phyloP scores from a whole-genome alignment of 139 green algal genomes.

The Ettlia oleoabundans region DNA sequence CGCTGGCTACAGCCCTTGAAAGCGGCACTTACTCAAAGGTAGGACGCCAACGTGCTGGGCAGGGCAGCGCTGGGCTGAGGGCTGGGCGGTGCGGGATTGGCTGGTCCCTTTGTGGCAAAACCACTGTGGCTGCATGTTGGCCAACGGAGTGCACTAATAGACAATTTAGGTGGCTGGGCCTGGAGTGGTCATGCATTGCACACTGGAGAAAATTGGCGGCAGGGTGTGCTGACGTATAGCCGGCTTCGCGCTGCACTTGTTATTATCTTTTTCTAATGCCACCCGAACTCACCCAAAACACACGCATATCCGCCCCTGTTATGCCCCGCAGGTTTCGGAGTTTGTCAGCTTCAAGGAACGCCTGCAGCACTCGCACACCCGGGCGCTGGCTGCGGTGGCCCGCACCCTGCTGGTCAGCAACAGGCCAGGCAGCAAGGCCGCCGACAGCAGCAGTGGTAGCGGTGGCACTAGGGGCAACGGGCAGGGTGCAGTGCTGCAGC shows the following conservation, averaged over 20 bases:
- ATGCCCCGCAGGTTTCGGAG: slow-evolving; percentile 71
- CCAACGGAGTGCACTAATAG: too few species aligned
- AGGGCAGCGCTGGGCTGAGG: not conserved
- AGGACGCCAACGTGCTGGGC: not conserved
- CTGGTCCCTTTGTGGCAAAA: too few species aligned
- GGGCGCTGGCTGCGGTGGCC: slow-evolving; percentile 40
- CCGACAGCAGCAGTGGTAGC: not conserved
- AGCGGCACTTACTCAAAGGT: slow-evolving; percentile 82
- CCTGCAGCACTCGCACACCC: slow-evolving; percentile 64
- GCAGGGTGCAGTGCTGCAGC: slow-evolving; percentile 3
- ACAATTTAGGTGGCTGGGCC: too few species aligned
- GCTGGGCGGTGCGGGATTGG: too few species aligned
- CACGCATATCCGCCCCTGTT: not conserved
- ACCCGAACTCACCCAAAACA: too few species aligned
- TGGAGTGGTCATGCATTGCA: too few species aligned
- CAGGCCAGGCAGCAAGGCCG: not conserved
- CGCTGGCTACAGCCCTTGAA: slow-evolving; percentile 70
- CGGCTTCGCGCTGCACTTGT: too few species aligned
- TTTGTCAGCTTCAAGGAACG: slow-evolving; percentile 84
- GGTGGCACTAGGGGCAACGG: not conserved
- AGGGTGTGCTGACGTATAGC: too few species aligned
- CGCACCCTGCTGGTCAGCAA: slow-evolving; percentile 32
- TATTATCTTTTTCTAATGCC: too few species aligned
- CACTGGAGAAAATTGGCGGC: too few species aligned
- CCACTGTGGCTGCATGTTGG: too few species aligned